These are phyloP conservation scores for Salix brachista DNA, from an alignment of 345 rosid species.

Conservation along the genomic window DNA sequence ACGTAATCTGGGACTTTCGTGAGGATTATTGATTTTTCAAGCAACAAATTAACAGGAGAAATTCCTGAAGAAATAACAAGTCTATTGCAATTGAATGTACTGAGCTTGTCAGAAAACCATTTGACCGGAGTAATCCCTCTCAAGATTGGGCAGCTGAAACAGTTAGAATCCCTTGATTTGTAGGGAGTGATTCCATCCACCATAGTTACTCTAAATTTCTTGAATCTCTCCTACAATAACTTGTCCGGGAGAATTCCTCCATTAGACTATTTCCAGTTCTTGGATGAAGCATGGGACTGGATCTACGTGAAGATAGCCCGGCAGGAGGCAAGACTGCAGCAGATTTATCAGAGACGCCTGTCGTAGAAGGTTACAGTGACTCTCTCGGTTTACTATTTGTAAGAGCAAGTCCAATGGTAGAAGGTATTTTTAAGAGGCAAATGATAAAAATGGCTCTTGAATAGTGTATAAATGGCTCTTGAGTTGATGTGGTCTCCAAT, in stretches of 20 bases:
- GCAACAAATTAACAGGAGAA: not conserved
- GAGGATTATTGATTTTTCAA: not conserved
- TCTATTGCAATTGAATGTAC: not conserved
- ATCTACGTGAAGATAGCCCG: not conserved
- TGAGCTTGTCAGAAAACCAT: not conserved
- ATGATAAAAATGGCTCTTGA: too few species aligned
- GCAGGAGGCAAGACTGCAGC: not conserved
- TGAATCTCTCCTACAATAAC: constrained; percentile 5
- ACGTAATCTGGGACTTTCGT: not conserved
- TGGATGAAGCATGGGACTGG: not conserved
- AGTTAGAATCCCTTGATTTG: constrained; percentile 6
- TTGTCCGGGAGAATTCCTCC: not conserved
- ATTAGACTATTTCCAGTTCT: not conserved
- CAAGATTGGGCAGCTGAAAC: not conserved
- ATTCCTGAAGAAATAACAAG: not conserved
- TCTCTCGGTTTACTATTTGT: too few species aligned
- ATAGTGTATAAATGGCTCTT: too few species aligned
- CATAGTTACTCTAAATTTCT: not conserved
- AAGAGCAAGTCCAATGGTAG: too few species aligned
- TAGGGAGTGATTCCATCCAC: not conserved
- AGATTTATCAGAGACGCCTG: too few species aligned
- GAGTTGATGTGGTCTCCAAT: too few species aligned
- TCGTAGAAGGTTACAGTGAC: too few species aligned
- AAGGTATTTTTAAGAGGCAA: too few species aligned
- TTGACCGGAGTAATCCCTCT: not conserved